Base-by-base conservation (phyloP, 2,329 filamentous ascomycete species). In the Didymella glomerata region DNA sequence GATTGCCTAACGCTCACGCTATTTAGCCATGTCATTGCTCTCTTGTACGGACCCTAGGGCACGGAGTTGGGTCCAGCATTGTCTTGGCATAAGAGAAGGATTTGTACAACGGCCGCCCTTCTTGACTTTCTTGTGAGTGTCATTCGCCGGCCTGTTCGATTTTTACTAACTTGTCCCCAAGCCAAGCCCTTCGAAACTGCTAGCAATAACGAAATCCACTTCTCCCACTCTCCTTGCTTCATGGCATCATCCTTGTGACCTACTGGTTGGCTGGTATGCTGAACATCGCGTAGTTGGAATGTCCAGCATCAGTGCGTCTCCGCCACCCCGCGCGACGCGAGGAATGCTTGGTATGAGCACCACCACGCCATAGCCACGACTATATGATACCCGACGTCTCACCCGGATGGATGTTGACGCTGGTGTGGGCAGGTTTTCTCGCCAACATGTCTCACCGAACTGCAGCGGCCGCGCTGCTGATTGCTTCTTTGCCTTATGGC, bases 371-470 rank as follows among this genome's bases (percentile, higher is more conserved):
- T 30, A 34, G 20, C 38, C 40, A 51, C 42, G 25, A 52, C 54
- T 48, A 64, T 65, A 66, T 62, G 52, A 62, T 54, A 30, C 38
- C 18, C 30, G 20, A 32, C 46, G 49, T 57, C 50, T 57, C 52
- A 61, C 46, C 18, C 57, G 30, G 50, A 46, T 50, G 54, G 45
- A 34, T 42, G 24, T 34, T 48, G 20, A 61, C 54, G 44, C 51
- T 60, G 54, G 63, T 49, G 60, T 61, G 60, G 57, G 57, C 61
- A 67, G 57, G 51, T 42, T 51, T 60, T 47, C 34, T 54, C 20
- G 51, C 44, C 56, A 62, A 41, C 13, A 67, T 67, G 65, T 61
- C 63, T 60, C 60, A 54, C 52, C 49, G 60, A 34, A 48, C 56
- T 16, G 57, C 59, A 53, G 63, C 62, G 13, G 53, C 58, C 3